Evolutionary conservation across 495 filamentous ascomycete genomes (phyloP).

Genomic region (Bryoglossum gracile): DNA sequence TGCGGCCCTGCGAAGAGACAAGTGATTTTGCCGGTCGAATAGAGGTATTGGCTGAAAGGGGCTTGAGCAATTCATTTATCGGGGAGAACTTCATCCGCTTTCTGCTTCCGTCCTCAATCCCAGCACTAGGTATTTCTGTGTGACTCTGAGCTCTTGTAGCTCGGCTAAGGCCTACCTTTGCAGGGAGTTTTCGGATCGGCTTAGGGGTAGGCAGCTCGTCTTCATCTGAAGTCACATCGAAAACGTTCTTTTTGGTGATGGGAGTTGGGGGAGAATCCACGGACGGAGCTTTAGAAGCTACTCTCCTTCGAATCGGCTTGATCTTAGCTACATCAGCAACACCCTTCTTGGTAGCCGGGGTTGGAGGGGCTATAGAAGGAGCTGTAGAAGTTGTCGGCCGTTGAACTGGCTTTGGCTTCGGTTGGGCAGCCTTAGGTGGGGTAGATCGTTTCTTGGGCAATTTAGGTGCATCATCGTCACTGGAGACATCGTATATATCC

Average conservation of each 20-base stretch:
- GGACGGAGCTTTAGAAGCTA: constrained; percentile 3
- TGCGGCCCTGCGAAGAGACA: not conserved
- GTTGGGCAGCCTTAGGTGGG: not conserved
- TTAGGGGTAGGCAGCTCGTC: constrained; percentile 9
- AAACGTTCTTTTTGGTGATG: constrained; percentile 11
- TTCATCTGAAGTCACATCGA: constrained; percentile 20
- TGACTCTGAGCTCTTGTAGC: not conserved
- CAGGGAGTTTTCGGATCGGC: not conserved
- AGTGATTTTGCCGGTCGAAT: not conserved
- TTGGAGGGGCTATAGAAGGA: not conserved
- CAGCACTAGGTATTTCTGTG: not conserved
- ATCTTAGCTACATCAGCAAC: not conserved
- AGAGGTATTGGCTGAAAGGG: not conserved
- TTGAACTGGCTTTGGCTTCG: not conserved
- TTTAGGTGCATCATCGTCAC: constrained; percentile 2
- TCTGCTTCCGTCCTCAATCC: constrained; percentile 9
- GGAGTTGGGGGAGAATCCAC: not conserved
- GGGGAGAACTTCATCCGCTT: constrained; percentile 21
- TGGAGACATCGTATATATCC: constrained; percentile 5
- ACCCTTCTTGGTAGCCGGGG: too few species aligned
- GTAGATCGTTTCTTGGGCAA: not conserved
- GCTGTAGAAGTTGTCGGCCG: not conserved
- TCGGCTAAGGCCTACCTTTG: not conserved
- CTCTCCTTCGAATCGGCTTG: not conserved
- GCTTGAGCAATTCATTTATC: not conserved